Percentiles rank a stretch among this genome's conserved stretches.
Conservation (phyloP, 192 early-diverging fungal species). For the Spinellus fusiger region DNA sequence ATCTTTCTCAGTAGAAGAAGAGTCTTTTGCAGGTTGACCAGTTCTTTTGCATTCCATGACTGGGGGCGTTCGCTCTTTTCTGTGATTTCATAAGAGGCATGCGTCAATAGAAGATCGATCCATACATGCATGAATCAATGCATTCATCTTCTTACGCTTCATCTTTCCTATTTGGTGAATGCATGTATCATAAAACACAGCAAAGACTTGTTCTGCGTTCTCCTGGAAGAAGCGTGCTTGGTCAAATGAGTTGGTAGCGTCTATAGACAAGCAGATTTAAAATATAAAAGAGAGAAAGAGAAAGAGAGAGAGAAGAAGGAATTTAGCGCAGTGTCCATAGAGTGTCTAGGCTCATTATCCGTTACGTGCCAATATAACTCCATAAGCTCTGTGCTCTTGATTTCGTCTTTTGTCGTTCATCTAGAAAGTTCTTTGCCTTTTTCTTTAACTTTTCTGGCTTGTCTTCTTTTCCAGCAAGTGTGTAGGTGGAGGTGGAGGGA, state of each 20-base stretch:
- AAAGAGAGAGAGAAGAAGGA: conserved; percentile 1
- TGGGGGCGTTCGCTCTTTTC: conserved; percentile 46
- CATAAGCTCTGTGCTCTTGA: conserved; percentile 57
- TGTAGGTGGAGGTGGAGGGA: conserved; percentile 17
- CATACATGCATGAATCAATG: background rate
- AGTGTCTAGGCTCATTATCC: background rate
- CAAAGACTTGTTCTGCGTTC: conserved; percentile 62
- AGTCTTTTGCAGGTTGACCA: conserved; percentile 55
- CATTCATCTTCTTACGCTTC: conserved; percentile 45
- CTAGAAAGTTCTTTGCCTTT: conserved; percentile 70
- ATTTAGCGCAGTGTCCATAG: background rate
- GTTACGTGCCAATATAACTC: conserved; percentile 59
- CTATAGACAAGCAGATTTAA: conserved; percentile 30
- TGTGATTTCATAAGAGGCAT: background rate
- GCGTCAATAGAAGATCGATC: background rate
- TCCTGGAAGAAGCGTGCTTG: conserved; percentile 75
- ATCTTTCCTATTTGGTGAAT: conserved; percentile 71
- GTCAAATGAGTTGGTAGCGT: conserved; percentile 61
- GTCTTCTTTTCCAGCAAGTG: conserved; percentile 40
- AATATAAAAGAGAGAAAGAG: conserved; percentile 3
- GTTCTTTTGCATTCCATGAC: conserved; percentile 57
- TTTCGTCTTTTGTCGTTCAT: conserved; percentile 72
- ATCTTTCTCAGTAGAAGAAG: conserved; percentile 60
- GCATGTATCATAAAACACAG: conserved; percentile 62
- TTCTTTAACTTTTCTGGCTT: conserved; percentile 62